Evolutionary conservation across 352 stramenopile species (phyloP), one percentile per base, ranked within the genome.

Genomic region (Phytophthora palmivora): DNA sequence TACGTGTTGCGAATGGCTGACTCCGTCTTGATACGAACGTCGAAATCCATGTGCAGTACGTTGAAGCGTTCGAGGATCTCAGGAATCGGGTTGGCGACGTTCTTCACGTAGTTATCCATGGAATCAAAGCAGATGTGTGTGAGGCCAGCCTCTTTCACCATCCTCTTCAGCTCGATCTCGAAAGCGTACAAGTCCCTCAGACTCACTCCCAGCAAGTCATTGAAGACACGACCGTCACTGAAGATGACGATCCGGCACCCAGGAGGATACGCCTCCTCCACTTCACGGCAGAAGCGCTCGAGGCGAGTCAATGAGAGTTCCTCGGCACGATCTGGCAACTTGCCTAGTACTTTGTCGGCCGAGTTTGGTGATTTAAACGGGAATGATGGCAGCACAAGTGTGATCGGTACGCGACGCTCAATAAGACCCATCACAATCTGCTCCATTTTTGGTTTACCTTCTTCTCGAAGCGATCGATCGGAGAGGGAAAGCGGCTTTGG

Each of bases 31-130:
- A 67, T 67, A 11, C 58, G 43, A 8, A 18, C 49, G 6, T 67
- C 28, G 33, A 67, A 51, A 33, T 67, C 58, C 48, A 67, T 67
- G 15, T 67, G 58, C 15, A 50, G 14, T 6, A 66, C 36, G 34
- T 45, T 26, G 26, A 67, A 67, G 6, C 58, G 58, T 26, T 67
- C 49, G 4, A 67, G 58, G 8, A 67, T 37, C 36, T 67, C 58
- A 3, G 37, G 58, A 3, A 67, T 48, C 26, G 49, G 58, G 34
- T 67, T 16, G n/a, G 44, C 48, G 39, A 51, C 42, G 33, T 61
- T 67, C 58, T 55, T 67, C 32, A 53, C 45, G 42, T 67, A 60
- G 36, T 67, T 67, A 33, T 67, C 58, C 41, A 67, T 52, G 0
- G 41, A 52, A 43, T 67, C 58, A 43, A 67, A 67, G 12, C 45